These are phyloP conservation scores for Medakamo hakoo DNA, from an alignment of 139 green algal genomes.

Conservation along the genomic window DNA sequence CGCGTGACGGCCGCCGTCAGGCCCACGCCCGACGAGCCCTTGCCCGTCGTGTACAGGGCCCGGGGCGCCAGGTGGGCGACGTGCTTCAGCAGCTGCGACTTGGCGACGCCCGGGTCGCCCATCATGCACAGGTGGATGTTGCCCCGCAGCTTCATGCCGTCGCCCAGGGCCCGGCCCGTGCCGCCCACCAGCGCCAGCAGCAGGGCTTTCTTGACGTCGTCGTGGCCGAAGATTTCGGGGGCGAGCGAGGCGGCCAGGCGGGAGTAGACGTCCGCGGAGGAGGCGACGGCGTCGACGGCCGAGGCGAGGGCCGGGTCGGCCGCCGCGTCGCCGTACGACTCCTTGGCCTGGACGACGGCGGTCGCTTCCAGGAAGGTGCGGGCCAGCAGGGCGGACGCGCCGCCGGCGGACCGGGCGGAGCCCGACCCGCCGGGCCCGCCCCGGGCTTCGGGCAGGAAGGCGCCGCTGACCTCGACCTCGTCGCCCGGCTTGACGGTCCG, in stretches of 20 bases:
- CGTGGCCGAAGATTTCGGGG: conserved; percentile 84
- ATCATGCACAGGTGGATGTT: conserved; percentile 98
- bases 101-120: conserved; percentile 96
- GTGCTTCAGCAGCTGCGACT: conserved; percentile 87
- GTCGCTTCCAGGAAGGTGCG: conserved; percentile 80
- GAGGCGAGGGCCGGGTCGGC: conserved; percentile 4
- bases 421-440: conserved; percentile 50
- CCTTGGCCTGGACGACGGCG: conserved; percentile 60
- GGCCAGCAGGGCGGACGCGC: conserved; percentile 56
- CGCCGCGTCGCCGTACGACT: conserved; percentile 32
- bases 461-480: conserved; percentile 59
- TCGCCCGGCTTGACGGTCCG: conserved; percentile 72
- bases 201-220: conserved; percentile 92
- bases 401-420: conserved; percentile 18
- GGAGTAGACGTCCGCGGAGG: conserved; percentile 56
- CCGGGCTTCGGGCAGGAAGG: conserved; percentile 86
- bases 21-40: conserved; percentile 82
- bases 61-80: conserved; percentile 65
- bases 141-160: conserved; percentile 92
- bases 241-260: conserved; percentile 64
- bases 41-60: conserved; percentile 94
- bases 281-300: conserved; percentile 27
- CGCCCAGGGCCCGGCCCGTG: conserved; percentile 45
- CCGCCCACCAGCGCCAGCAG: conserved; percentile 91
- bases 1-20: conserved; percentile 83